Base-by-base conservation (phyloP, 805 yeast species). In the Ascoidea asiatica region DNA sequence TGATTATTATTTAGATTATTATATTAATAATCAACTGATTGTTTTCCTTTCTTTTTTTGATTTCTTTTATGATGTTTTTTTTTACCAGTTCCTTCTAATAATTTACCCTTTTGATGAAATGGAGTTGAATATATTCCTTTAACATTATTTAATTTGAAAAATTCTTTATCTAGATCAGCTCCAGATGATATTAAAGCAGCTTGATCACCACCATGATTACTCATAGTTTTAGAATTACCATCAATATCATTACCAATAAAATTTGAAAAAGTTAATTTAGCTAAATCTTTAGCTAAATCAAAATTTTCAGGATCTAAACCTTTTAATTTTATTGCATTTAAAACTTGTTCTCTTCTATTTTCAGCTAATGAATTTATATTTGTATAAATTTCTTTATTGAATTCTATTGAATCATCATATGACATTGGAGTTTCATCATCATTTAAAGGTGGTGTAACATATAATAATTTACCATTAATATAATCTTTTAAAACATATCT, bases 401-500 rank as follows among this genome's bases (percentile, higher is more conserved):
- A 92, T 41, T 71, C 70, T 22, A 68, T 63, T 48, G 73, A 64
- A 48, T 77, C 81, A 54, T 76, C 79, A 18, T 64, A 63, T 1
- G 70, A 56, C 41, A 64, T 61, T 39, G 72, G 72, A 4, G 77
- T 68, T 13, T 77, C 81, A 43, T 75, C 80, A 4, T 66, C 77
- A 40, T 66, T 66, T 44, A 97, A 97, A 37, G 98, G 98, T 15
- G 97, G 96, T 50, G 78, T 80, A 38, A 85, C 80, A 58, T 73
- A 89, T 41, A 87, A 66, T 46, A 92, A 67, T 60, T 87, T 89
- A 51, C 97, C 98, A 60, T 76, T 85, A 21, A 94, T 97, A 55
- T 88, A 92, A 62, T 92, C 99, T 63, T 92, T 92, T 59, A 92
- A 71, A 44, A 92, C 76, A 53, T 85, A 83, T 60, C 99, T 74